Evolutionary conservation across 371 early-diverging fungal species (phyloP), one percentile per base, ranked within the genome.

Genomic region (Mortierella sp.): DNA sequence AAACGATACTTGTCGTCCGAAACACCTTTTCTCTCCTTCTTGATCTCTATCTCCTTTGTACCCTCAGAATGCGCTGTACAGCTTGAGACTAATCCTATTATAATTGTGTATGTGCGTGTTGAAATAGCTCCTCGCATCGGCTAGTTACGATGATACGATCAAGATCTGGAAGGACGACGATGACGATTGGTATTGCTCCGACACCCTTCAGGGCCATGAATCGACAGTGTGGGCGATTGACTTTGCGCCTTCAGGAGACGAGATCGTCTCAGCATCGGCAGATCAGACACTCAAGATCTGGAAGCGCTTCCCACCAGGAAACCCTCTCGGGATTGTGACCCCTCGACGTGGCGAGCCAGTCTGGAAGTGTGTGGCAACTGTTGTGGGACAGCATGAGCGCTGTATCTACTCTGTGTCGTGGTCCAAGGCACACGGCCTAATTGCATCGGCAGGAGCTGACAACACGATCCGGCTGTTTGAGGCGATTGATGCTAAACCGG

Each of bases 191-290:
- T 95, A 94, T 84, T 97, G 97, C 87, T 91, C 95, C 32, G 95
- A 95, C 75, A 95, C 96, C 5, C 90, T 99, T 35, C 83, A 91
- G 24, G 99, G 97, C 4, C 98, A 98, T 83, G 89, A 89, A 16
- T 97, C 97, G 21, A 99, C 99, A 0, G 98, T 99, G 4, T 99
- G 99, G 99, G 92, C 92, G 0, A 90, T 97, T 6, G 98, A 98
- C 84, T 99, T 98, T 81, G 92, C 97, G 83, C 88, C 90, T 3
- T 85, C 91, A 12, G 99, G 99, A 12, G 89, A 92, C 55, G 89
- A 92, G 49, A 84, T 88, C 92, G 98, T 94, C 1, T 97, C 98
- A 14, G 97, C 94, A 24, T 95, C 96, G 71, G 99, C 98, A 82
- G 99, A 99, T 87, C 91, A 92, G 58, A 95, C 96, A 1, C 76